Evolutionary conservation across 2,329 filamentous ascomycete species (phyloP).

Genomic region (Cryphonectria carpinicola): DNA sequence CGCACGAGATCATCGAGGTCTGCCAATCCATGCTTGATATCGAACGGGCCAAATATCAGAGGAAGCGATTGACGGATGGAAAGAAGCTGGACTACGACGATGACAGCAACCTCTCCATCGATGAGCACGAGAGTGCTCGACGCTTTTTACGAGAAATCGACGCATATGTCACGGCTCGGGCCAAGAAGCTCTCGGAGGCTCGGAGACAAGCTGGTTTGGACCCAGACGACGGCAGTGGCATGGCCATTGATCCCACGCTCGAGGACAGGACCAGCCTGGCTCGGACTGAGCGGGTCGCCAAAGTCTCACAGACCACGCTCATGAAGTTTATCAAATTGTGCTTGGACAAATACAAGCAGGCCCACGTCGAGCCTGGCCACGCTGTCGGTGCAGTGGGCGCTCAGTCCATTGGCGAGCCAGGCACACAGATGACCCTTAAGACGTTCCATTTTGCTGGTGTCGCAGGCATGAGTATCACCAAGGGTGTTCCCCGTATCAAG

Average conservation of each 20-base stretch:
- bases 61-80: slow-evolving; percentile 64
- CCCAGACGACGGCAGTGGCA: slow-evolving; percentile 35
- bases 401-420: slow-evolving; percentile 96
- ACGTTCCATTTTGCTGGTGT: slow-evolving; percentile 99
- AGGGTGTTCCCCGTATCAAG: slow-evolving; percentile 99
- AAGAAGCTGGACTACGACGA: slow-evolving; percentile 72
- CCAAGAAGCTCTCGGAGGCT: slow-evolving; percentile 61
- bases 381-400: slow-evolving; percentile 95
- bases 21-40: slow-evolving; percentile 69
- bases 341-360: slow-evolving; percentile 86
- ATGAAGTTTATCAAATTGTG: slow-evolving; percentile 79
- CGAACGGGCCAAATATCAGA: slow-evolving; percentile 67
- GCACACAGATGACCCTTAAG: slow-evolving; percentile 98
- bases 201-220: slow-evolving; percentile 57
- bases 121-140: slow-evolving; percentile 81
- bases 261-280: slow-evolving; percentile 40
- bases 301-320: slow-evolving; percentile 77
- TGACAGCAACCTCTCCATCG: slow-evolving; percentile 67
- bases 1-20: slow-evolving; percentile 71
- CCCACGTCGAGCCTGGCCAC: slow-evolving; percentile 91
- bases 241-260: slow-evolving; percentile 35
- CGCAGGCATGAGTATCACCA: slow-evolving; percentile 98
- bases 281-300: slow-evolving; percentile 73
- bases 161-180: slow-evolving; percentile 67
- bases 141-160: slow-evolving; percentile 81